Conservation (phyloP, 2,329 filamentous ascomycete genomes). For the Sporothrix sp. region DNA sequence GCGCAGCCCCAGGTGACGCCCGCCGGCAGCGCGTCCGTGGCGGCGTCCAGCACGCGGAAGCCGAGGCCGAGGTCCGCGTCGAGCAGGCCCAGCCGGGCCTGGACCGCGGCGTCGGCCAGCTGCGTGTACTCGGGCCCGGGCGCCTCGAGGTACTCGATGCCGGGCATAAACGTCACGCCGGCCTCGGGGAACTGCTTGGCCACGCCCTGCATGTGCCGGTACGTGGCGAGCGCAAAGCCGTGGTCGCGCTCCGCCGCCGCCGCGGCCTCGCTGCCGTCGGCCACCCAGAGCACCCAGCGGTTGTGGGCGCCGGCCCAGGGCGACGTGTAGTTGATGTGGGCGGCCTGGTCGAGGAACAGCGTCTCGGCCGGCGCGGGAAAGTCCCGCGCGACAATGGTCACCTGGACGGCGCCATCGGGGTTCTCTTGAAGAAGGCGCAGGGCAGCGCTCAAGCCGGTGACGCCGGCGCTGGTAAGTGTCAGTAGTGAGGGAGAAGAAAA, state of each 20-base stretch:
- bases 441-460: constrained; percentile 42
- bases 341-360: constrained; percentile 25
- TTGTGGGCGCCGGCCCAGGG: constrained; percentile 50
- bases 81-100: constrained; percentile 22
- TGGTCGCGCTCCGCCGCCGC: constrained; percentile 31
- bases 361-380: constrained; percentile 39
- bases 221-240: constrained; percentile 33
- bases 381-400: constrained; percentile 37
- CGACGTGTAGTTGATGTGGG: constrained; percentile 43
- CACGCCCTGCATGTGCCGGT: constrained; percentile 31
- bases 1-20: constrained; percentile 37
- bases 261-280: constrained; percentile 20
- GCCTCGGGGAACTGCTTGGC: constrained; percentile 26
- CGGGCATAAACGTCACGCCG: constrained; percentile 40
- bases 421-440: constrained; percentile 32
- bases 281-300: constrained; percentile 36
- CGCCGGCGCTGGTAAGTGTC: constrained; percentile 36
- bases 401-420: constrained; percentile 24
- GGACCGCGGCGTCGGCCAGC: constrained; percentile 22
- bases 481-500: background rate
- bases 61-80: constrained; percentile 27
- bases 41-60: constrained; percentile 31
- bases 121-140: constrained; percentile 31
- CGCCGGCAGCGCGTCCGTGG: constrained; percentile 28
- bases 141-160: constrained; percentile 42